Percentiles rank a stretch among this genome's conserved stretches.
Conservation (phyloP, 208 protist species). For the Leishmania arabica region DNA sequence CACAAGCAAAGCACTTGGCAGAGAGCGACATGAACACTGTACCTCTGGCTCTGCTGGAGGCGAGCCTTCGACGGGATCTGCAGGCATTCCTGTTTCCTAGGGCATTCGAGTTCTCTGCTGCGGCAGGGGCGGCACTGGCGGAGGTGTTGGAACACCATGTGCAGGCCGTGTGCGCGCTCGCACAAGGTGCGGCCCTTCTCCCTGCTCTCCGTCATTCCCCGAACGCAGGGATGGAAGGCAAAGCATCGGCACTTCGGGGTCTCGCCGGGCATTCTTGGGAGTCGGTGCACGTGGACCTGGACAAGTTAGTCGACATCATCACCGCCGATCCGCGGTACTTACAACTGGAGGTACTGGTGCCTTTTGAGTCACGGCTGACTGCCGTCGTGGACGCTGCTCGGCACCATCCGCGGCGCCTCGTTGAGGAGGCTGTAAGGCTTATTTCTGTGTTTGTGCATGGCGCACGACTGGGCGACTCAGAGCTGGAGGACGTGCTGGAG, state of each 20-base stretch:
- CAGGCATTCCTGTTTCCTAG: slow-evolving; percentile 7
- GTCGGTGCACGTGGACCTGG: slow-evolving; percentile 13
- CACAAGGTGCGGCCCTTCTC: slow-evolving; percentile 3
- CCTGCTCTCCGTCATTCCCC: neutral
- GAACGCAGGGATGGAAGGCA: neutral
- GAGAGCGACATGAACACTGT: neutral
- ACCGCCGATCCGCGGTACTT: slow-evolving; percentile 25
- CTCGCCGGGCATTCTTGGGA: neutral
- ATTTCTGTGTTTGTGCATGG: slow-evolving; percentile 4
- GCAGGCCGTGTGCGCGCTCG: slow-evolving; percentile 27
- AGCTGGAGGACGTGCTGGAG: slow-evolving; percentile 9
- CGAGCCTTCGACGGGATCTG: slow-evolving; percentile 17
- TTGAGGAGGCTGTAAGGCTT: slow-evolving; percentile 4
- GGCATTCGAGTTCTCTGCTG: slow-evolving; percentile 12
- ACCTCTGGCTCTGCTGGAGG: slow-evolving; percentile 12
- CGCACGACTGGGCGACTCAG: neutral
- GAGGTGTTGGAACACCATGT: slow-evolving; percentile 20
- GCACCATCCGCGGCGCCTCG: slow-evolving; percentile 22
- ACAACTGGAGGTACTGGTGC: slow-evolving; percentile 22
- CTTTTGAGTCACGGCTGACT: slow-evolving; percentile 15
- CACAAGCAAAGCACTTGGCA: neutral
- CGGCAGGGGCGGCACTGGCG: slow-evolving; percentile 13
- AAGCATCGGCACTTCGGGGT: neutral
- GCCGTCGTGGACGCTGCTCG: slow-evolving; percentile 23
- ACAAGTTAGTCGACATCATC: slow-evolving; percentile 14